Evolutionary conservation across 108 stramenopile genomes (phyloP).

Genomic region (Chaetoceros muelleri): DNA sequence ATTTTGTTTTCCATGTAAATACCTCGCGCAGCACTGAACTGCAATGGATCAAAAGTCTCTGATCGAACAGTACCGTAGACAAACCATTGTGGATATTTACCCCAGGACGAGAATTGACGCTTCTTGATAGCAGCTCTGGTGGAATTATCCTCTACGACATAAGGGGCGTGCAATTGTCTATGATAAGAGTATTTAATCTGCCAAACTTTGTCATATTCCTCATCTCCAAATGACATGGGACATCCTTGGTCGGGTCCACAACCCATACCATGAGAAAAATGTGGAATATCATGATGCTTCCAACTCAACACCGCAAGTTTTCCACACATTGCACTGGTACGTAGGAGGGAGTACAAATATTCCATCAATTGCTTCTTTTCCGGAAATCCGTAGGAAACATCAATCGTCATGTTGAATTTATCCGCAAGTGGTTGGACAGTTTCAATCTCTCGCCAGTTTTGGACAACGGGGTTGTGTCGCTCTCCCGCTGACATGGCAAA

Average conservation of each 20-base stretch:
- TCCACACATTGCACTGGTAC: constrained; percentile 21
- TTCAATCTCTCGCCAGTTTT: constrained; percentile 40
- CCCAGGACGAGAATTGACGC: no score
- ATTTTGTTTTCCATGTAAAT: no score
- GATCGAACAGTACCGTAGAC: constrained; percentile 15
- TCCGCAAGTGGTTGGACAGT: constrained; percentile 24
- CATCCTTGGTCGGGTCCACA: constrained; percentile 27
- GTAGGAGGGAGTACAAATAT: constrained; percentile 11
- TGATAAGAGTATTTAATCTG: constrained; percentile 41
- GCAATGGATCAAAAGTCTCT: constrained; percentile 36
- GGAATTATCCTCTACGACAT: constrained; percentile 1
- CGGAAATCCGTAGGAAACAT: neutral
- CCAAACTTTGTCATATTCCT: constrained; percentile 40
- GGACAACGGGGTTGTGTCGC: constrained; percentile 6
- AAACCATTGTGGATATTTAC: constrained; percentile 14
- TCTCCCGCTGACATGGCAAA: constrained; percentile 22
- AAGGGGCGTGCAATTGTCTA: neutral
- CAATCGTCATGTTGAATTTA: constrained; percentile 13
- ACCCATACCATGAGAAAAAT: constrained; percentile 19
- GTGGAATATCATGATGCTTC: constrained; percentile 25
- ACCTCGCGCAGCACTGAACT: no score
- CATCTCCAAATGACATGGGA: constrained; percentile 15
- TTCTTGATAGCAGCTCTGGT: neutral
- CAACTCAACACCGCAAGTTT: constrained; percentile 23
- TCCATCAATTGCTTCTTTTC: constrained; percentile 6